These are phyloP conservation scores for Adansonia grandidieri DNA, from an alignment of 441 rosid species.

Conservation along the genomic window DNA sequence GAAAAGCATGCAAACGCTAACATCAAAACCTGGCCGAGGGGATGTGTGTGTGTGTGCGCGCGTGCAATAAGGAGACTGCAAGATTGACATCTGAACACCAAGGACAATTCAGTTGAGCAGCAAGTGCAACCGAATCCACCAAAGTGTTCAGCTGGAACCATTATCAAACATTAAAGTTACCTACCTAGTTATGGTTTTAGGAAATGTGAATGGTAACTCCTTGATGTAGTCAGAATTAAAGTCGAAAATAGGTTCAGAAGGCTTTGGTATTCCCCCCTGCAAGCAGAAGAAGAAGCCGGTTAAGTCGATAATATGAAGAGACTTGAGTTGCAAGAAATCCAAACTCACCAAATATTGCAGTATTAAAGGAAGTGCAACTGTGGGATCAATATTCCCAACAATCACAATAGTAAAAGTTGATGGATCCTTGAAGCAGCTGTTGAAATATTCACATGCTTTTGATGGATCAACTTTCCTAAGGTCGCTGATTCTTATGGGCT, in stretches of 20 bases:
- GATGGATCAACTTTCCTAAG: conserved; percentile 77
- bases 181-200: conserved; percentile 69
- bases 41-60: neutral
- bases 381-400: conserved; percentile 84
- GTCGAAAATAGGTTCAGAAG: conserved; percentile 64
- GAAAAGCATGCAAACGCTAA: neutral
- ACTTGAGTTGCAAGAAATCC: conserved; percentile 3
- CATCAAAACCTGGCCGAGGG: neutral
- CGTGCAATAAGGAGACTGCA: neutral
- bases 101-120: neutral
- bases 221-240: conserved; percentile 76
- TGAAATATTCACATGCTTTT: conserved; percentile 90
- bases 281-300: conserved; percentile 18
- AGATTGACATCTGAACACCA: neutral
- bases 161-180: conserved; percentile 8
- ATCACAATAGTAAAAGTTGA: conserved; percentile 86
- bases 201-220: conserved; percentile 84
- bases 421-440: conserved; percentile 88
- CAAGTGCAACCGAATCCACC: neutral
- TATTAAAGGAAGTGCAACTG: conserved; percentile 72
- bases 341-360: conserved; percentile 84
- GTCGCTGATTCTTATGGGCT: conserved; percentile 79
- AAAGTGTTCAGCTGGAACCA: neutral
- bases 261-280: conserved; percentile 91
- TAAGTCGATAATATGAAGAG: too few relatives aligned